Percentiles rank a stretch among this genome's conserved stretches.
Evolutionary conservation across 352 stramenopile genomes (phyloP).

Genomic region (Phytopythium aichiense): DNA sequence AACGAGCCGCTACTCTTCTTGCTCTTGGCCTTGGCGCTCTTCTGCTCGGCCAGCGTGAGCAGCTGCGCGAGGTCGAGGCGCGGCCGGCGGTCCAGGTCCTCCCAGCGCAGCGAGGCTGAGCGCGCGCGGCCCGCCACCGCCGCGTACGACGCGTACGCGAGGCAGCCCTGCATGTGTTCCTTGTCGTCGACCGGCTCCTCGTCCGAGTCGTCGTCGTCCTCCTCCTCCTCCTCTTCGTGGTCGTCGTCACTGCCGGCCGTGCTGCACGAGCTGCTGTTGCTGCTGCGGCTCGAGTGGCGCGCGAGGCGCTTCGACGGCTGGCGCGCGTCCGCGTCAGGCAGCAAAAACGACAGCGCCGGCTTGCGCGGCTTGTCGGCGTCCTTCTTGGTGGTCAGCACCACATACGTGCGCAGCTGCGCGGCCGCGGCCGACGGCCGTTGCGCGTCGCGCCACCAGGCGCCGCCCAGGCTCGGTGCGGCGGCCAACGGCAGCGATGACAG

Average conservation of each 20-base stretch:
- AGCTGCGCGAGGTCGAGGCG: slow-evolving; percentile 14
- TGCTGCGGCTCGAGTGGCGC: slow-evolving; percentile 25
- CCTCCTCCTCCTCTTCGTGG: slow-evolving; percentile 17
- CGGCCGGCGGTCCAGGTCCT: slow-evolving; percentile 46
- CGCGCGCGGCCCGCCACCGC: slow-evolving; percentile 50
- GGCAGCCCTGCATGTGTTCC: slow-evolving; percentile 13
- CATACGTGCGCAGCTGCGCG: slow-evolving; percentile 29
- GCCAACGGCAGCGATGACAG: slow-evolving; percentile 21
- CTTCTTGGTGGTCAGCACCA: slow-evolving; percentile 31
- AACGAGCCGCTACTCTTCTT: slow-evolving; percentile 4
- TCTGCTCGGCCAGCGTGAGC: slow-evolving; percentile 10
- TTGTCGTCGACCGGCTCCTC: not conserved
- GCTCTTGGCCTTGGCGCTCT: not conserved
- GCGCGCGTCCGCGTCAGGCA: not conserved
- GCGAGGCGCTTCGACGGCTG: slow-evolving; percentile 17
- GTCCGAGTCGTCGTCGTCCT: not conserved
- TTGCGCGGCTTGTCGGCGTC: not conserved
- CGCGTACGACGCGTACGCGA: slow-evolving; percentile 76
- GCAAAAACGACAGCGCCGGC: not conserved
- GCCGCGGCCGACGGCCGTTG: slow-evolving; percentile 2
- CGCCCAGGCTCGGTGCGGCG: slow-evolving; percentile 19
- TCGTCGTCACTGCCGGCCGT: slow-evolving; percentile 33
- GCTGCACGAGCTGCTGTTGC: slow-evolving; percentile 28
- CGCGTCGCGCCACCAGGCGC: slow-evolving; percentile 6
- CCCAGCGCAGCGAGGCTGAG: slow-evolving; percentile 53